These are phyloP conservation scores for Solanum megistacrolobum DNA, from an alignment of 257 asterid genomes.

Conservation along the genomic window DNA sequence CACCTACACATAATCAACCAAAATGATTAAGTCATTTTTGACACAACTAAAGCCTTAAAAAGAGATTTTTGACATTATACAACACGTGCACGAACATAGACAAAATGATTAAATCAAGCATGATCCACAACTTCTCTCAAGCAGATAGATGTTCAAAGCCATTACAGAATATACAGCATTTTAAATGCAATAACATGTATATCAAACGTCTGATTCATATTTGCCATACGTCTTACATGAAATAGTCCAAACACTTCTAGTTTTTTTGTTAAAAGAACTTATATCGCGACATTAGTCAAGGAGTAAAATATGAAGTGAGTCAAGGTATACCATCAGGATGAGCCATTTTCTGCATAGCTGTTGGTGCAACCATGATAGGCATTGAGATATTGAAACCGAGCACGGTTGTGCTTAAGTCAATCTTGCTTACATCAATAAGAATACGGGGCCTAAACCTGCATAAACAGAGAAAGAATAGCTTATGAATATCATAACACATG, in stretches of 20 bases:
- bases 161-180: background rate
- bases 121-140: background rate
- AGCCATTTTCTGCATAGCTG: slow-evolving; percentile 97
- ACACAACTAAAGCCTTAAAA: background rate
- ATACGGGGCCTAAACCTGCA: slow-evolving; percentile 93
- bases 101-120: background rate
- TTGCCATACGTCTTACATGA: background rate
- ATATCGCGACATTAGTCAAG: background rate
- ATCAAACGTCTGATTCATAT: background rate
- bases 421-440: slow-evolving; percentile 86
- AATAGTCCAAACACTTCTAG: background rate
- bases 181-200: background rate
- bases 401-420: slow-evolving; percentile 62
- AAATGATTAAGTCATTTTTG: background rate
- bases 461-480: background rate
- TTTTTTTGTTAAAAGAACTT: background rate
- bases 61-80: background rate
- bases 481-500: background rate
- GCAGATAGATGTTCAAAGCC: background rate
- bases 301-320: background rate
- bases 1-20: slow-evolving; percentile 50
- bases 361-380: slow-evolving; percentile 97
- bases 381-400: slow-evolving; percentile 86
- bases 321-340: slow-evolving; percentile 71
- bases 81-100: background rate